Conservation (phyloP, 352 stramenopile genomes). For the Globisporangium okanoganense region DNA sequence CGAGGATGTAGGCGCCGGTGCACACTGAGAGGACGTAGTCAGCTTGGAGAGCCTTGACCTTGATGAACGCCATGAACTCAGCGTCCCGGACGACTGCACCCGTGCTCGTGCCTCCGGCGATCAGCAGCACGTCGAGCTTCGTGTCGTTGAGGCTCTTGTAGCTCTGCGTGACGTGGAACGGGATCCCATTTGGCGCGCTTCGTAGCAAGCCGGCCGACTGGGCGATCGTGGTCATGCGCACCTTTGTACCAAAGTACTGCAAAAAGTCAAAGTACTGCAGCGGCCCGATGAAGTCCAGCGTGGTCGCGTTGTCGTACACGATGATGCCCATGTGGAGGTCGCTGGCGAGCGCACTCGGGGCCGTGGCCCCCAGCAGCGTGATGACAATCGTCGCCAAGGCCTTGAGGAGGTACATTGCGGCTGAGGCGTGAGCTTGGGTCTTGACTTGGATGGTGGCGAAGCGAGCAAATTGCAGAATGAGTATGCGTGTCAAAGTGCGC, state of each 20-base stretch:
- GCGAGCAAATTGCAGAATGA: too few relatives aligned
- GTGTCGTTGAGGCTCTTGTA: neutral
- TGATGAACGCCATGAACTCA: neutral
- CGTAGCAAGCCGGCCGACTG: neutral
- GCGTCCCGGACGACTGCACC: neutral
- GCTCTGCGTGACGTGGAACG: neutral
- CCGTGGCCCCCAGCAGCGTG: neutral
- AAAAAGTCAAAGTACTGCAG: neutral
- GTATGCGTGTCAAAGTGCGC: too few relatives aligned
- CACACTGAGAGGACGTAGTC: constrained; percentile 13
- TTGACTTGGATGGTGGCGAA: too few relatives aligned
- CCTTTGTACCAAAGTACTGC: neutral
- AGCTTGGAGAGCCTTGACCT: neutral
- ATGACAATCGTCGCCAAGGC: neutral
- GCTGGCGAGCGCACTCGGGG: too few relatives aligned
- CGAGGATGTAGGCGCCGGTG: constrained; percentile 12
- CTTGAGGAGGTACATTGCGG: neutral
- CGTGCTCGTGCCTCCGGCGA: neutral
- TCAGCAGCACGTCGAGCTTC: neutral
- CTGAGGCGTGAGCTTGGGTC: too few relatives aligned
- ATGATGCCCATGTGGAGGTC: neutral
- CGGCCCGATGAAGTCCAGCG: neutral
- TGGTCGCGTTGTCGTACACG: neutral
- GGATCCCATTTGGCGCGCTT: neutral
- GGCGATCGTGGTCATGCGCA: neutral